These are phyloP conservation scores for Mortierella sp. DNA, from an alignment of 371 early-diverging fungal genomes.

Conservation along the genomic window DNA sequence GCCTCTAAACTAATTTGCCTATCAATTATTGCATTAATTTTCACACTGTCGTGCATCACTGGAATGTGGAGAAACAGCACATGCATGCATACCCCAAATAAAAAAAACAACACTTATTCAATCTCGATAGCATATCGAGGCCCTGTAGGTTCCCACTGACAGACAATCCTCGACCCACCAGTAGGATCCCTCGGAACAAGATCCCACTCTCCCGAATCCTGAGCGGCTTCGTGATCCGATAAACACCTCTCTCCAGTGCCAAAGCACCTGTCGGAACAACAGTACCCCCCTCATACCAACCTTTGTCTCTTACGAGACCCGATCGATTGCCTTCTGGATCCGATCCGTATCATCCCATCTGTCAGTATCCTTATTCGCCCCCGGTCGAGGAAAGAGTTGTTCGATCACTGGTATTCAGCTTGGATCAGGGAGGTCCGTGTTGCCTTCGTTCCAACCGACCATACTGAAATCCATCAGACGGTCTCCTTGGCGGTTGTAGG, in stretches of 20 bases:
- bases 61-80: neutral
- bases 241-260: conserved; percentile 58
- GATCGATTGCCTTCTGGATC: conserved; percentile 61
- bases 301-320: conserved; percentile 22
- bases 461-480: conserved; percentile 64
- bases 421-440: conserved; percentile 48
- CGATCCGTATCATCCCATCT: conserved; percentile 56
- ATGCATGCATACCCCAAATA: neutral
- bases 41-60: neutral
- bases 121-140: conserved; percentile 46
- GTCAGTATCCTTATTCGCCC: conserved; percentile 36
- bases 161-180: conserved; percentile 61
- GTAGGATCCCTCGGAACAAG: conserved; percentile 59
- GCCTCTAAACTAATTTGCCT: conserved; percentile 22
- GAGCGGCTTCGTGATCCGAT: conserved; percentile 54
- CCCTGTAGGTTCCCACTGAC: conserved; percentile 49
- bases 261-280: conserved; percentile 58
- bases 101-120: conserved; percentile 17
- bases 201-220: conserved; percentile 58
- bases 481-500: conserved; percentile 62
- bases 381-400: conserved; percentile 36
- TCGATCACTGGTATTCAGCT: conserved; percentile 35
- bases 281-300: neutral
- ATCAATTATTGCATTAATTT: neutral
- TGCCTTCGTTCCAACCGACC: conserved; percentile 65